A percentile compares a stretch with the other conserved stretches of the same genome.
phyloP scores from a whole-genome alignment of 345 rosid genomes.

The Eucalyptus tenuipes region DNA sequence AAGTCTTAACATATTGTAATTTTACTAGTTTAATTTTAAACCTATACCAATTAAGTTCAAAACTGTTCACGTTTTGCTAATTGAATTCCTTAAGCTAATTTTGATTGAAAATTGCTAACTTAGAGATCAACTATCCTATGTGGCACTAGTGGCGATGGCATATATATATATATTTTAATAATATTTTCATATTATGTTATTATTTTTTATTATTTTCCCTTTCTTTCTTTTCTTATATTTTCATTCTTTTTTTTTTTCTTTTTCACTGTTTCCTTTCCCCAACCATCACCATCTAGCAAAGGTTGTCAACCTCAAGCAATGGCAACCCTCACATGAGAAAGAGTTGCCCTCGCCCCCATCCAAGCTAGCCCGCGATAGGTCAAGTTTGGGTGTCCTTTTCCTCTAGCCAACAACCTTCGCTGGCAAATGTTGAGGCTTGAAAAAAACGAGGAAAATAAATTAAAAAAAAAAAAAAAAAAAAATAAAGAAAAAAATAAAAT shows the following conservation, averaged over 20 bases:
- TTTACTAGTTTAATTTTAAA: no score
- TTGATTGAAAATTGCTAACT: rapidly evolving
- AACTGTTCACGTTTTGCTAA: not conserved
- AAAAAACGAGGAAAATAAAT: rapidly evolving
- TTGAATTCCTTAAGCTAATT: rapidly evolving
- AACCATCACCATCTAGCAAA: not conserved
- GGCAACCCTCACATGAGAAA: not conserved
- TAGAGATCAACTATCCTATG: not conserved
- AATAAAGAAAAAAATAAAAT: rapidly evolving
- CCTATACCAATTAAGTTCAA: not conserved
- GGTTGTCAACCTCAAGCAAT: not conserved
- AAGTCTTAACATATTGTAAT: not conserved
- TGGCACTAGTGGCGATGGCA: rapidly evolving
- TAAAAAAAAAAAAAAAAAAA: rapidly evolving
- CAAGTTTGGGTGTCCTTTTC: not conserved
- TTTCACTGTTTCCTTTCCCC: no score
- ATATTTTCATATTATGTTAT: no score
- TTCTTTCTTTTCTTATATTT: no score
- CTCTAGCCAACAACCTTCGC: not conserved
- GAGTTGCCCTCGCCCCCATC: not conserved
- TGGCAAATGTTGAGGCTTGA: not conserved
- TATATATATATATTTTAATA: no score
- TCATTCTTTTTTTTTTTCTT: no score
- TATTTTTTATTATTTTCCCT: no score
- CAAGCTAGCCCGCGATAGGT: not conserved